Evolutionary conservation across 2,329 filamentous ascomycete genomes (phyloP), one percentile per base, ranked within the genome.

Genomic region (Xylariomycetidae sp.): DNA sequence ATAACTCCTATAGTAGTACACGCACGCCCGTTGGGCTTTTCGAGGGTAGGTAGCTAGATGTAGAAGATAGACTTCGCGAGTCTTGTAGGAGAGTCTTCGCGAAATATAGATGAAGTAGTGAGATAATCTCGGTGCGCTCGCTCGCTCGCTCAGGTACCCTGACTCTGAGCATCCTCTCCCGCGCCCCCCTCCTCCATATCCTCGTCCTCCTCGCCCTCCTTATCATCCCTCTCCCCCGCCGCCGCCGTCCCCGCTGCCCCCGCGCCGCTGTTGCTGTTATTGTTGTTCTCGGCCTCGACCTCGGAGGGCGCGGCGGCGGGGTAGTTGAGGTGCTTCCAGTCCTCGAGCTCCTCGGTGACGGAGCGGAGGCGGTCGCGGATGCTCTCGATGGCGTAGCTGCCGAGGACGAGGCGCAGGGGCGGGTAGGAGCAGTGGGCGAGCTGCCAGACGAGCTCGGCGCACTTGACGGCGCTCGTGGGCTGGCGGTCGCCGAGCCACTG

Each of bases 401-500:
- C 92, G 16, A 97, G 62, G n/a, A 96, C 66, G 38, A 98, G 63
- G 20, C 92, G 69, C 44, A 97, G 59, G 0, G 92, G 92, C 31
- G 92, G 92, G 56, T 88, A 96, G n/a, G 80, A 83, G 63, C 90
- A 97, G 66, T 97, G 92, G 0, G 83, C 92, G 27, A 97, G 65
- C 66, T 96, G 82, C 92, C 92, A 97, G 6, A 95, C 82, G 36
- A 97, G 66, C 66, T 97, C 88, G 3, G 88, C 88, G 40, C 88
- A 90, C 62, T 94, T 95, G 34, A 95, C 82, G 1, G 88, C 88
- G 58, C 87, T 94, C 10, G 88, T 92, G 4, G 90, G 90, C 60
- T 97, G 90, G 41, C 87, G 78, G 54, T 96, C 88, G 12, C 86
- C 87, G 14, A 97, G 70, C 92, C 92, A 97, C 59, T 94, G 88